A percentile compares a stretch with the other conserved stretches of the same genome.
These are phyloP conservation scores for Aspergillus sparsus DNA, from an alignment of 495 filamentous ascomycete species.

Conservation along the genomic window DNA sequence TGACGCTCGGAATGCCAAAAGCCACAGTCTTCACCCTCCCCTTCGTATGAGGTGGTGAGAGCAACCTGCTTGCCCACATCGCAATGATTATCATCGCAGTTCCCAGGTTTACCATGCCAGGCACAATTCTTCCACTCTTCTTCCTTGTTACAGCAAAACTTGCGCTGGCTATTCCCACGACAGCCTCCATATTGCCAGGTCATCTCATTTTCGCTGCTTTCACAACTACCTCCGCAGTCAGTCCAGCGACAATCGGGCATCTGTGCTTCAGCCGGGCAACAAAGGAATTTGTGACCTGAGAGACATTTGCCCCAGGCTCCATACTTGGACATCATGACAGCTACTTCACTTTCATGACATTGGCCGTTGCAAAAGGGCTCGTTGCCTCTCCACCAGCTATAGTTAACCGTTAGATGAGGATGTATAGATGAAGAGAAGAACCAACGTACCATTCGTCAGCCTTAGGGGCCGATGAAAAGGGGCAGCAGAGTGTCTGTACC, in stretches of 20 bases:
- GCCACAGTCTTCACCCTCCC: constrained; percentile 5
- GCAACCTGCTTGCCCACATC: constrained; percentile 5
- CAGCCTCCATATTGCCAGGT: constrained; percentile 1
- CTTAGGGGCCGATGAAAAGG: constrained; percentile 3
- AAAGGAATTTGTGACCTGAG: constrained; percentile 6
- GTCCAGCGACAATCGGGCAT: constrained; percentile 6
- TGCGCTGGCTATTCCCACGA: background rate
- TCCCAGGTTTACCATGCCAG: constrained; percentile 9
- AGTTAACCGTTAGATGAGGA: background rate
- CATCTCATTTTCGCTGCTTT: constrained; percentile 3
- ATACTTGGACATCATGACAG: constrained; percentile 4
- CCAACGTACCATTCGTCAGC: constrained; percentile 5
- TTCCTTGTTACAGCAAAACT: constrained; percentile 4
- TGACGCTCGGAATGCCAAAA: background rate
- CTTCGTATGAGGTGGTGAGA: background rate
- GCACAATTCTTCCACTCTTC: constrained; percentile 6
- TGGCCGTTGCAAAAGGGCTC: constrained; percentile 8
- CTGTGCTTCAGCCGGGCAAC: background rate
- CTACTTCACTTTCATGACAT: constrained; percentile 1
- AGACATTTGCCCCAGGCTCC: background rate
- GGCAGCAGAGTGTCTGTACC: constrained; percentile 1
- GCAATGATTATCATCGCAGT: constrained; percentile 6
- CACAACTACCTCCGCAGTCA: background rate
- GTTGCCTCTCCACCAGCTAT: background rate
- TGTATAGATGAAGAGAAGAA: background rate